phyloP scores from a whole-genome alignment of 2,329 filamentous ascomycete genomes.

The Sordariomycetes sp. region DNA sequence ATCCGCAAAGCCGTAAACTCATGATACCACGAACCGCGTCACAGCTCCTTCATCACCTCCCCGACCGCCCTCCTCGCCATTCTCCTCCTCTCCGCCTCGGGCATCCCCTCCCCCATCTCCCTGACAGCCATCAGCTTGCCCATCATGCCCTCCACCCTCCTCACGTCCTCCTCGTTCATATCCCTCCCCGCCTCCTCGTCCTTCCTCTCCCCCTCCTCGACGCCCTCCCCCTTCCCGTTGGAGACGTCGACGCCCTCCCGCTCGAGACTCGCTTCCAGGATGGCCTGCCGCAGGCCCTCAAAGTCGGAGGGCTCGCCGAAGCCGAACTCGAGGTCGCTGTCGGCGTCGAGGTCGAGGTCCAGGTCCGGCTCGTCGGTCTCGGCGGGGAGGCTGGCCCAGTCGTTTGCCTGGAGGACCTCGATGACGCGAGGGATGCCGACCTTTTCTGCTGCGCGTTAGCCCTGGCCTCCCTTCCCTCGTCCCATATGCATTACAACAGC shows the following conservation, averaged over 20 bases:
- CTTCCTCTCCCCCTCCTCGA: slow-evolving; percentile 2
- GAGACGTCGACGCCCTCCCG: slow-evolving; percentile 13
- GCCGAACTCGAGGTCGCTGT: slow-evolving; percentile 18
- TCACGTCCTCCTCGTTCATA: slow-evolving; percentile 38
- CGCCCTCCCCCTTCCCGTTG: neutral
- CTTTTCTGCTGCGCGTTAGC: slow-evolving; percentile 31
- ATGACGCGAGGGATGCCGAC: slow-evolving; percentile 45
- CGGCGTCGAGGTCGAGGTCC: slow-evolving; percentile 18
- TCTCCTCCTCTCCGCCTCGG: slow-evolving; percentile 48
- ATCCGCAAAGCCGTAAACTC: neutral
- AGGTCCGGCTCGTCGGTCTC: slow-evolving; percentile 19
- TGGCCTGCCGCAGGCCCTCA: slow-evolving; percentile 37
- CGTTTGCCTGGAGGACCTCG: slow-evolving; percentile 55
- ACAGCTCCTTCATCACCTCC: slow-evolving; percentile 54
- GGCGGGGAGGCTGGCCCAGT: slow-evolving; percentile 36
- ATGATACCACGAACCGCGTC: neutral
- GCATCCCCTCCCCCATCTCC: slow-evolving; percentile 48
- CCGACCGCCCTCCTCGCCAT: slow-evolving; percentile 51
- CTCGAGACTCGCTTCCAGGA: slow-evolving; percentile 30
- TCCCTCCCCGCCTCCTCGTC: slow-evolving; percentile 19
- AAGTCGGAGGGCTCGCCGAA: slow-evolving; percentile 37
- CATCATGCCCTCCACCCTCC: slow-evolving; percentile 54
- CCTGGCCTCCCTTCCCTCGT: neutral
- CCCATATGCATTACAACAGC: neutral
- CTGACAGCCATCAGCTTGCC: slow-evolving; percentile 49